Base-by-base conservation (phyloP, 2,329 filamentous ascomycete genomes). In the Fusarium buxicola region DNA sequence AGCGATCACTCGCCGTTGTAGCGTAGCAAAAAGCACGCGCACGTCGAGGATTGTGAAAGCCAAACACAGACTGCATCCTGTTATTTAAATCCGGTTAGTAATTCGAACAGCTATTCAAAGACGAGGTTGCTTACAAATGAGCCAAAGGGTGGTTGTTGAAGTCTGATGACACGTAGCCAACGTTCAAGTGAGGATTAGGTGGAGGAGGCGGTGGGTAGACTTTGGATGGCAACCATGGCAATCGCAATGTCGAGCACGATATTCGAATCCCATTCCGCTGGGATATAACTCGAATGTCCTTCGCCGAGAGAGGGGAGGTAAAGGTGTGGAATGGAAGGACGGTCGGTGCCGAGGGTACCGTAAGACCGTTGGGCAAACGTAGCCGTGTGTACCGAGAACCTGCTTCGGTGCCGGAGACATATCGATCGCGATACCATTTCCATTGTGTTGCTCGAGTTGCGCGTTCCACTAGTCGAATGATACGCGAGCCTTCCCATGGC, bases 101-200 rank as follows among this genome's bases (percentile, higher is more conserved):
- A 35, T 52, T 47, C 32, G 16, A 5, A 30, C 25, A n/a, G 6
- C 10, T 11, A 11, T 8, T 16, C 31, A n/a, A 9, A 40, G 13
- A 27, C 13, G 12, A 35, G 24, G 18, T 18, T 25, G 70, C 84
- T 78, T 79, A 87, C 83, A 99, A 77, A 78, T 99, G 95, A 21
- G 95, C 95, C 30, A 99, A 81, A 5, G 95, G 95, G 73, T 99
- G 95, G 70, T 99, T 99, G 73, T 99, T 99, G 78, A 99, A 99
- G 77, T 99, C 95, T 0, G 95, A 98, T 4, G 95, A 98, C 32
- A 99, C 89, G 75, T 99, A 99, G 41, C 95, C 95, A 58, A 99
- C 88, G 66, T 92, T 94, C n/a, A 99, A 82, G 65, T 90, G 87
- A 1, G 94, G 93, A 38, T 81, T 84, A 2, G 95, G 95, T 2